phyloP scores from a whole-genome alignment of 2,329 filamentous ascomycete species.

The Venturia aucupariae region DNA sequence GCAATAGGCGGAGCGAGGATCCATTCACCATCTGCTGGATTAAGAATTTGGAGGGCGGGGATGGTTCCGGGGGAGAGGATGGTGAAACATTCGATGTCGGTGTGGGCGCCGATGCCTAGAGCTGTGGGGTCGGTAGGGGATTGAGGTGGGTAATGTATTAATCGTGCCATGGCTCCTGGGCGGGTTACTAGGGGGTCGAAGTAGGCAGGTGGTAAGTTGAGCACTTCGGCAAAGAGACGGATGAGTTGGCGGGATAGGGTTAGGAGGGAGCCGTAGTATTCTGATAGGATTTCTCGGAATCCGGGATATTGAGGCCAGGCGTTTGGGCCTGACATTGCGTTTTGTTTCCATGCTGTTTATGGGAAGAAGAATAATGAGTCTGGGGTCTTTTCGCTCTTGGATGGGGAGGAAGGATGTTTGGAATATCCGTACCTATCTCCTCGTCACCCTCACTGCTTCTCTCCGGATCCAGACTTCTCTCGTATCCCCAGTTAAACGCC shows the following conservation, averaged over 20 bases:
- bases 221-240: not conserved
- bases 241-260: not conserved
- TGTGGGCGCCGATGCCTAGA: conserved; percentile 54
- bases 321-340: not conserved
- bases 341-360: not conserved
- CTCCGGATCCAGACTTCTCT: too few species aligned
- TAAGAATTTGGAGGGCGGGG: conserved; percentile 45
- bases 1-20: conserved; percentile 38
- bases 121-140: conserved; percentile 33
- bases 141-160: conserved; percentile 26
- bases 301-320: not conserved
- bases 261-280: not conserved
- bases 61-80: conserved; percentile 38
- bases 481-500: too few species aligned
- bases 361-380: too few species aligned
- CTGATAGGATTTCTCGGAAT: not conserved
- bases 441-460: too few species aligned
- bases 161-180: not conserved
- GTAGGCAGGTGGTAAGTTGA: not conserved
- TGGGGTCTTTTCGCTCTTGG: too few species aligned
- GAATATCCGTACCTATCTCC: too few species aligned
- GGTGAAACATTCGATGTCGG: conserved; percentile 56
- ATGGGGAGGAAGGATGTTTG: too few species aligned
- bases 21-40: conserved; percentile 37
- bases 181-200: not conserved